Evolutionary conservation across 805 yeast genomes (phyloP).

Genomic region (Saccharomyces cerevisiae): DNA sequence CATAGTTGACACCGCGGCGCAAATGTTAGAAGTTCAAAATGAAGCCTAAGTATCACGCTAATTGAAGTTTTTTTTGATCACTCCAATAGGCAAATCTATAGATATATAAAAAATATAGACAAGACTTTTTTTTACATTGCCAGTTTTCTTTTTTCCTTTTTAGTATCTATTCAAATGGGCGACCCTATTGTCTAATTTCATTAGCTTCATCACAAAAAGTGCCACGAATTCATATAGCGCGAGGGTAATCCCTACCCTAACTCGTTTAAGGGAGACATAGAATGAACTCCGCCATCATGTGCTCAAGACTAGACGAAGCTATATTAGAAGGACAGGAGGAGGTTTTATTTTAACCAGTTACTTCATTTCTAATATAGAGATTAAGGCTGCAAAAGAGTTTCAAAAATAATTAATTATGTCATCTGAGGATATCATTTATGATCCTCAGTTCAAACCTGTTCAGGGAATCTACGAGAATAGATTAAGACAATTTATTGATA

Average conservation of each 20-base stretch:
- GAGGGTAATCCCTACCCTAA: neutral
- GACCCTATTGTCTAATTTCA: neutral
- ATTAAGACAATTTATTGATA: conserved; percentile 52
- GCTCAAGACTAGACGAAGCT: neutral
- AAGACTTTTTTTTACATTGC: neutral
- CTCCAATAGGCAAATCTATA: neutral
- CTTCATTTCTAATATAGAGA: neutral
- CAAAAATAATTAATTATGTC: conserved; percentile 7
- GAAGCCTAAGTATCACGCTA: neutral
- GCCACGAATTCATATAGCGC: neutral
- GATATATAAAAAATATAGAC: neutral
- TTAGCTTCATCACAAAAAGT: neutral
- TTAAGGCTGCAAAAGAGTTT: neutral
- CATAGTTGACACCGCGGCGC: conserved; percentile 37
- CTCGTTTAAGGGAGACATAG: neutral
- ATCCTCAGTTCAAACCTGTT: conserved; percentile 60
- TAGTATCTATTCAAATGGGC: neutral
- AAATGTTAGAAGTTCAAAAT: conserved; percentile 31
- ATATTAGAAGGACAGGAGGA: neutral
- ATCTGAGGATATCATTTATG: conserved; percentile 23
- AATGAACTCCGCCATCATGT: neutral
- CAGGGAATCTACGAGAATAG: conserved; percentile 50
- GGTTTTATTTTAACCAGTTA: neutral
- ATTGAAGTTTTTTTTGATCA: neutral
- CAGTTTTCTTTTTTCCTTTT: neutral